Conservation (phyloP, 108 stramenopile genomes). For the Pseudonitzschia multiseries region DNA sequence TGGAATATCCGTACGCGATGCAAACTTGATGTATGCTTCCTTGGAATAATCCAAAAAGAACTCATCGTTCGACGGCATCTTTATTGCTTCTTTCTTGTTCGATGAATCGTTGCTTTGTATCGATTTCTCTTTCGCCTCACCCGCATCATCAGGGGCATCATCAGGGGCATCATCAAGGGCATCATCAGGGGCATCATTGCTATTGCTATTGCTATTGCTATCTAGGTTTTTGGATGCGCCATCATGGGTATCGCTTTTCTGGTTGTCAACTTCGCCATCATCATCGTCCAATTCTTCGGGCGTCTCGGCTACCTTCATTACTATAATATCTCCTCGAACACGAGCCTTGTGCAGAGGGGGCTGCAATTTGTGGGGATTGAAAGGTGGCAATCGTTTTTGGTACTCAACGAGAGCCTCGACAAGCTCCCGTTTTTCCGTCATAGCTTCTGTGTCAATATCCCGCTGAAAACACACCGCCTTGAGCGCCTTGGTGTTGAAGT, state of each 20-base stretch:
- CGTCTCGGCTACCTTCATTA: slow-evolving; percentile 75
- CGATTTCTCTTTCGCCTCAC: background rate
- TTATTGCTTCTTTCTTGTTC: slow-evolving; percentile 8
- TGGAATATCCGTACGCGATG: slow-evolving; percentile 73
- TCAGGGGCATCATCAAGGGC: too few relatives aligned
- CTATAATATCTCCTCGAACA: slow-evolving; percentile 76
- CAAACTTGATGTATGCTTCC: slow-evolving; percentile 75
- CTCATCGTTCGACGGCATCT: slow-evolving; percentile 63
- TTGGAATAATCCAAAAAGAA: slow-evolving; percentile 86
- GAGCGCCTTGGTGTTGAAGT: slow-evolving; percentile 19
- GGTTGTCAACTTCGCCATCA: slow-evolving; percentile 16
- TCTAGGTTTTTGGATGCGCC: background rate
- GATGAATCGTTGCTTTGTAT: background rate
- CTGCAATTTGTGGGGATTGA: slow-evolving; percentile 77
- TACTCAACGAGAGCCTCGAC: slow-evolving; percentile 29
- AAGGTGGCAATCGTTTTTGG: slow-evolving; percentile 33
- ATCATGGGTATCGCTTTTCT: slow-evolving; percentile 9
- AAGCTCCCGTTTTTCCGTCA: slow-evolving; percentile 46
- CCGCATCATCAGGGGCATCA: background rate
- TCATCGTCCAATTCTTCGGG: slow-evolving; percentile 58
- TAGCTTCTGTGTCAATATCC: slow-evolving; percentile 25
- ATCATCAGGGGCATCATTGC: too few relatives aligned
- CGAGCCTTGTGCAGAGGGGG: slow-evolving; percentile 69
- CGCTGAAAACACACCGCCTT: slow-evolving; percentile 31
- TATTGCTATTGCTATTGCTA: too few relatives aligned